These are phyloP conservation scores for Artomyces pyxidatus DNA, from an alignment of 768 basidiomycete genomes.

Conservation along the genomic window DNA sequence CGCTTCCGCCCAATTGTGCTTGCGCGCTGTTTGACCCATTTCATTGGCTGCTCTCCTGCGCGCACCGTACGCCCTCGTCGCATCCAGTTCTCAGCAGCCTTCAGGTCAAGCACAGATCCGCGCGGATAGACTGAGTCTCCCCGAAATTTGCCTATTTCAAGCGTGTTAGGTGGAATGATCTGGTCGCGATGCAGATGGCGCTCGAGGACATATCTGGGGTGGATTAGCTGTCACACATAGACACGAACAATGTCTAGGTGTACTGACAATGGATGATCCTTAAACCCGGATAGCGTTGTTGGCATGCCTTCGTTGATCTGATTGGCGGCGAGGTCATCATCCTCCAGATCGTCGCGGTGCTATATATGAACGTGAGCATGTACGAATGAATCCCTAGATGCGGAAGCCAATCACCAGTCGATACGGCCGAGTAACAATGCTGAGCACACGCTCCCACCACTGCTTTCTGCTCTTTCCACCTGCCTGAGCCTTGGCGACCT, in stretches of 20 bases:
- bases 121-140: constrained; percentile 91
- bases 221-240: neutral
- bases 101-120: constrained; percentile 73
- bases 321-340: constrained; percentile 72
- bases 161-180: constrained; percentile 63
- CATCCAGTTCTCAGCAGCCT: constrained; percentile 94
- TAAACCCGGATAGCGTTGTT: constrained; percentile 82
- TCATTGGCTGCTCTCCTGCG: constrained; percentile 76
- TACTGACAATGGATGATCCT: constrained; percentile 84
- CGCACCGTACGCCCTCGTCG: constrained; percentile 70
- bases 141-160: constrained; percentile 83
- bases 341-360: constrained; percentile 91
- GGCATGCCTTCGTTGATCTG: constrained; percentile 92
- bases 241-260: constrained; percentile 1
- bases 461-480: constrained; percentile 58
- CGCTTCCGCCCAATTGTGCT: constrained; percentile 73
- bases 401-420: constrained; percentile 49
- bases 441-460: constrained; percentile 81
- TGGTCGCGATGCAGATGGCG: constrained; percentile 87
- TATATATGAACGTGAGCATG: constrained; percentile 23
- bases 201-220: constrained; percentile 65
- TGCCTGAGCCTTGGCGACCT: constrained; percentile 73
- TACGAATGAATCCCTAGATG: neutral
- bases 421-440: constrained; percentile 63
- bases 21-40: constrained; percentile 80